Base-by-base conservation (phyloP, 257 asterid species). In the Lycium ferocissimum region DNA sequence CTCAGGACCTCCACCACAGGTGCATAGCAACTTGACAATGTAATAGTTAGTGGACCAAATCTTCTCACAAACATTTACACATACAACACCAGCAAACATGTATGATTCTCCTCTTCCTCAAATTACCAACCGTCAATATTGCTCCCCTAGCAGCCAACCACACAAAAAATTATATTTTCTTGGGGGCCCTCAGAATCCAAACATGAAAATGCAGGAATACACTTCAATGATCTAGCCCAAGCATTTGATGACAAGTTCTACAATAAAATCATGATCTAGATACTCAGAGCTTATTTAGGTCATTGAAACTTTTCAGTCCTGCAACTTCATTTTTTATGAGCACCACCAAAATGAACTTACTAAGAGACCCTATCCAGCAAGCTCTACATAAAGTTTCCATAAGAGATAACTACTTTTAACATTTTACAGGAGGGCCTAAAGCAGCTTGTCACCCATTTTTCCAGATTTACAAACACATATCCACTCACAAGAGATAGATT, bases 341-440 rank as follows among this genome's bases (percentile, higher is more conserved):
- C 58, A 76, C 22, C 45, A 7, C 82, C 82, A 51, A 51, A 76
- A 76, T 3, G 17, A 51, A 51, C 20, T 76, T 51, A 13, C 59
- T 22, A 76, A 13, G 45, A 26, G 62, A 13, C 45, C n/a, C 47
- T 47, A 1, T 47, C 81, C 61, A 47, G 81, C 59, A 49, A 73
- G 61, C 6, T 73, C 40, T 6, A 20, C 58, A 73, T 73, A 47
- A 73, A 33, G 2, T 12, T 66, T 12, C 43, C 51, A 13, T 69
- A 38, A 51, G 13, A 76, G 13, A 22, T 26, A 76, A 76, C 45
- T 51, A 14, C 82, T 53, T 76, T 76, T 43, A 40, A 43, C 57
- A 71, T 71, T 76, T 76, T 49, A 76, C 82, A 22, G 47, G 82
- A 51, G 47, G 63, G 38, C 22, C 14, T 76, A 51, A 51, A 14